Conservation (phyloP, 345 rosid genomes). For the Capsella bursapastoris region DNA sequence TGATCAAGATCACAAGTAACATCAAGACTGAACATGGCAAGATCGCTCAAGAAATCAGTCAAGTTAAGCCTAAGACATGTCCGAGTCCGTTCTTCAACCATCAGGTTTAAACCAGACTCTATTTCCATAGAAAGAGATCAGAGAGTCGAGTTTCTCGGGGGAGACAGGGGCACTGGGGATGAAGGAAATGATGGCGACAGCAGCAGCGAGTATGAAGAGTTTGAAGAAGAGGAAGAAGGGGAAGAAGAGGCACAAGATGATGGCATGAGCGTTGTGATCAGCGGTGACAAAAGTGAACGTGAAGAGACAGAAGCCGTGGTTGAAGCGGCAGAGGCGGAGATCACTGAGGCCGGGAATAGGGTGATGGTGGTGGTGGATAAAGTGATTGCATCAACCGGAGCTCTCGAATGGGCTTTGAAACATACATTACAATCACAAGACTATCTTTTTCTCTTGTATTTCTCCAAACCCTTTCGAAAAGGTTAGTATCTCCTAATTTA, state of each 20-base stretch:
- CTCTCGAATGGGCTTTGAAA: conserved; percentile 90
- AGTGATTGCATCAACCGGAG: conserved; percentile 67
- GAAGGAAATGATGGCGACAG: conserved; percentile 5
- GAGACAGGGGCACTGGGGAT: conserved; percentile 17
- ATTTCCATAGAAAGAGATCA: conserved; percentile 49
- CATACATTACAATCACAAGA: conserved; percentile 66
- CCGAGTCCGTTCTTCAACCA: conserved; percentile 49
- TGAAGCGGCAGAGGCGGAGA: conserved; percentile 26
- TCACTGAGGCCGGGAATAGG: conserved; percentile 49
- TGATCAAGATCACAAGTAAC: conserved; percentile 10
- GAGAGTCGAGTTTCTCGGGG: conserved; percentile 53
- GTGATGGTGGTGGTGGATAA: conserved; percentile 91
- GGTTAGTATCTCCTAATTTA: conserved; percentile 44
- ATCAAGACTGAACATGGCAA: conserved; percentile 38
- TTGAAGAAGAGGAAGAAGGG: conserved; percentile 20
- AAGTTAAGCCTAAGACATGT: conserved; percentile 48
- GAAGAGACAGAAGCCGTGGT: conserved; percentile 10
- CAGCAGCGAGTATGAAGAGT: conserved; percentile 39
- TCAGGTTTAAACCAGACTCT: conserved; percentile 42
- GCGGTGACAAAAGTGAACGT: conserved; percentile 22
- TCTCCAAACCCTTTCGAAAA: conserved; percentile 50
- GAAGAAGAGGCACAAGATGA: conserved; percentile 31
- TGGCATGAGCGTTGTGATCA: conserved; percentile 21
- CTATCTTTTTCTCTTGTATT: conserved; percentile 64
- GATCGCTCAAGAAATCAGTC: conserved; percentile 53